Evolutionary conservation across 306 rosid species (phyloP), one percentile per base, ranked within the genome.

Genomic region (Quillaja saponaria): DNA sequence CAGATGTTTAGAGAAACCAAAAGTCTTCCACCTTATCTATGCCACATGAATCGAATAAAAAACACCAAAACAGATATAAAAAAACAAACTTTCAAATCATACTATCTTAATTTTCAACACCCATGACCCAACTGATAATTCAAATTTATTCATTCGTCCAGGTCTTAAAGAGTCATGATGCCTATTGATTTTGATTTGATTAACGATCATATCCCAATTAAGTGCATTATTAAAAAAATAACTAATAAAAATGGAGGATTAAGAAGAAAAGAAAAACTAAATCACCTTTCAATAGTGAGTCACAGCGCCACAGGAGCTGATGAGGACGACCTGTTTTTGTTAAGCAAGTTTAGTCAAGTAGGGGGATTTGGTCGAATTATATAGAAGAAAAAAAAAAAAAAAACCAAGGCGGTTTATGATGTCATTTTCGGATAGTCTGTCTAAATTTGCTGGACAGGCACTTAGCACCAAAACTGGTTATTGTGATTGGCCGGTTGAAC

Each of bases 281-380:
- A 13, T 34, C 63, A 69, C 78, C 84, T 72, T 52, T 18, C 54
- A 3, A 61, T 13, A 16, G 7, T 13, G 13, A 20, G 35, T 13
- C 31, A 25, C 53, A 25, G 19, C 21, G 49, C 25, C 54, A 0
- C 34, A 1, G 4, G 31, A 44, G 63, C 59, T 31, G 64, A 67
- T 25, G 9, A 53, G 34, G 60, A 33, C 52, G 47, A 59, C 17
- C 11, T 11, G 1, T 18, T 38, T 35, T 10, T 17, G 4, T 10
- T 18, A 14, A 10, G 13, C 19, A 13, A 46, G 56, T n/a, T n/a
- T n/a, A n/a, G n/a, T 47, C 46, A 35, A 16, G 15, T 44, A 55
- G 8, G 33, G 9, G 5, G 31, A 25, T 4, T 25, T 4, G 31
- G 31, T 25, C 4, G 31, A 4, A 25, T 25, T 25, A 25, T 25